A percentile compares a stretch with the other conserved stretches of the same genome.
phyloP scores from a whole-genome alignment of 2,329 filamentous ascomycete genomes.

The Cryphonectria naterciae region DNA sequence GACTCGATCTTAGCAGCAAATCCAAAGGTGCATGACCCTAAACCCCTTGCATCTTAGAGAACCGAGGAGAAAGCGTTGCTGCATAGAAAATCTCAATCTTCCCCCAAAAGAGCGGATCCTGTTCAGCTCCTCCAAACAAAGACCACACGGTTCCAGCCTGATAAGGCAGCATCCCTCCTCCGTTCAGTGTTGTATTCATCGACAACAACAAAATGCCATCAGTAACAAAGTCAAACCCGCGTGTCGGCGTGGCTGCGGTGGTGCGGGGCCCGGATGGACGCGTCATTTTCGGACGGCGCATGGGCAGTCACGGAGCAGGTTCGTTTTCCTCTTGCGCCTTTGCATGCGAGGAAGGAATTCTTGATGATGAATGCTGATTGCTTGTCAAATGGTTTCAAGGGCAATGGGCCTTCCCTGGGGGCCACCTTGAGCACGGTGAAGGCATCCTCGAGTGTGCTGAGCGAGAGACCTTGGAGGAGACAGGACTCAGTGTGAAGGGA shows the following conservation, averaged over 20 bases:
- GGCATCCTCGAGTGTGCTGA: constrained; percentile 63
- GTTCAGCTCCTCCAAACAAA: background rate
- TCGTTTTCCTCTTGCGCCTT: constrained; percentile 22
- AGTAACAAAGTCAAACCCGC: constrained; percentile 37
- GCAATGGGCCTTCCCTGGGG: constrained; percentile 69
- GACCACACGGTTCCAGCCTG: background rate
- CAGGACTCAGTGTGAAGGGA: constrained; percentile 60
- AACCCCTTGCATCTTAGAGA: background rate
- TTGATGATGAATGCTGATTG: background rate
- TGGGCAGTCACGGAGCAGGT: constrained; percentile 55
- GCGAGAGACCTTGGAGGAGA: constrained; percentile 73
- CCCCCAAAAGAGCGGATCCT: background rate
- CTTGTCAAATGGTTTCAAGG: constrained; percentile 27
- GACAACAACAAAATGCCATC: constrained; percentile 33
- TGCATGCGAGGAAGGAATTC: background rate
- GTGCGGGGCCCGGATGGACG: constrained; percentile 48
- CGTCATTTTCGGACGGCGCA: constrained; percentile 52
- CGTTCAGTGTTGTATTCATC: background rate
- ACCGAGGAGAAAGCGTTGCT: background rate
- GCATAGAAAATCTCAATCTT: background rate
- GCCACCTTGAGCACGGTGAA: constrained; percentile 75
- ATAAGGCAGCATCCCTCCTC: background rate
- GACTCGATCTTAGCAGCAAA: background rate
- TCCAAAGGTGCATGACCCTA: background rate
- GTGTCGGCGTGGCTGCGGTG: constrained; percentile 55